Evolutionary conservation across 352 stramenopile species (phyloP).

Genomic region (Globisporangium perplexum): DNA sequence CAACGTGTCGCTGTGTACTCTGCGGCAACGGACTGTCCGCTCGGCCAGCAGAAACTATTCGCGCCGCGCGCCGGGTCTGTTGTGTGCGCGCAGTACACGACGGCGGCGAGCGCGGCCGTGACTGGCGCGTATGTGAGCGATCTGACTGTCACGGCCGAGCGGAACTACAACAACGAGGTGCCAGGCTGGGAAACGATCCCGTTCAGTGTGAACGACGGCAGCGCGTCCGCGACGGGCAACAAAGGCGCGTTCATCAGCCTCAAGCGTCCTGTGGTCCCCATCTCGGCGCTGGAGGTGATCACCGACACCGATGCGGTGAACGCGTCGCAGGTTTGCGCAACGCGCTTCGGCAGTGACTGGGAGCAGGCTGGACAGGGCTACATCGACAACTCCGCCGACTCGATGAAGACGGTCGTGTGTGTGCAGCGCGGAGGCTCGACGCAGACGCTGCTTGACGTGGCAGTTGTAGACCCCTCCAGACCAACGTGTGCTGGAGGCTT

Average conservation of each 20-base stretch:
- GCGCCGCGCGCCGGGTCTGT: conserved; percentile 14
- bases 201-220: conserved; percentile 17
- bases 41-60: neutral
- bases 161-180: conserved; percentile 40
- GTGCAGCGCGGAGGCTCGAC: neutral
- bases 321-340: conserved; percentile 14
- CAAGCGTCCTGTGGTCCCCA: conserved; percentile 26
- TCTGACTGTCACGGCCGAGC: conserved; percentile 31
- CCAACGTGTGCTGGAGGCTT: neutral
- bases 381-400: conserved; percentile 2
- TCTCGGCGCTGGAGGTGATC: conserved; percentile 28
- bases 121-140: conserved; percentile 35
- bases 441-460: neutral
- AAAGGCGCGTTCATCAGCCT: conserved; percentile 26
- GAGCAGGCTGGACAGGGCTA: conserved; percentile 16
- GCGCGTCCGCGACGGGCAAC: conserved; percentile 6
- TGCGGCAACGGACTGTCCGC: conserved; percentile 3
- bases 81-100: conserved; percentile 23
- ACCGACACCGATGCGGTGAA: conserved; percentile 11
- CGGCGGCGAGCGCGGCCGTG: conserved; percentile 13
- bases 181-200: conserved; percentile 37
- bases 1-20: conserved; percentile 10
- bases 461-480: neutral
- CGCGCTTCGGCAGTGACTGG: conserved; percentile 19
- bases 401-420: conserved; percentile 23